phyloP scores from a whole-genome alignment of 345 rosid species.

The Carallia pectinifolia region DNA sequence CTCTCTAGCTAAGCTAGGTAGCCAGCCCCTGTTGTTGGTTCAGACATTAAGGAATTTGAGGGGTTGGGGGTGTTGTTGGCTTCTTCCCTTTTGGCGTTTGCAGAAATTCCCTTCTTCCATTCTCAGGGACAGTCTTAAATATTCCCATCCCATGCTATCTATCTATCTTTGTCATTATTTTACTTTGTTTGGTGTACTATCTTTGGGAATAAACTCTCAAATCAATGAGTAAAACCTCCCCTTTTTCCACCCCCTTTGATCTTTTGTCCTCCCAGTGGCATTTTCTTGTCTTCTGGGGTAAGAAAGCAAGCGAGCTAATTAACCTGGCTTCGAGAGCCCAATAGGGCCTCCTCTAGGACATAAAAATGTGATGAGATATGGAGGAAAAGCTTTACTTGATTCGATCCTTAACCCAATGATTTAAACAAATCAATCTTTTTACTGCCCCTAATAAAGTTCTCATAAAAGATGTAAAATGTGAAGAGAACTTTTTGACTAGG shows the following conservation, averaged over 20 bases:
- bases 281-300: constrained; percentile 9
- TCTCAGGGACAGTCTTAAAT: neutral
- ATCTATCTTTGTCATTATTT: neutral
- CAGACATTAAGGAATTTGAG: constrained; percentile 16
- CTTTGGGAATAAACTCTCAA: constrained; percentile 20
- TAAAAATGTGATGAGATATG: constrained; percentile 20
- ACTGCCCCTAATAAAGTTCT: constrained; percentile 9
- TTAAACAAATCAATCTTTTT: constrained; percentile 9
- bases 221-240: neutral
- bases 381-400: constrained; percentile 33
- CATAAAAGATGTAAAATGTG: constrained; percentile 34
- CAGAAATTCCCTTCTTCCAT: constrained; percentile 7
- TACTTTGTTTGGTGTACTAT: neutral
- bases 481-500: constrained; percentile 41
- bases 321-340: constrained; percentile 14
- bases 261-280: constrained; percentile 7
- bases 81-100: constrained; percentile 35
- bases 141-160: neutral
- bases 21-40: constrained; percentile 7
- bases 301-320: neutral
- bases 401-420: constrained; percentile 35
- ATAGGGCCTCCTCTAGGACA: constrained; percentile 13
- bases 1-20: neutral
- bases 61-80: neutral
- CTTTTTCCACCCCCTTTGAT: neutral